These are phyloP conservation scores for Blastobotrys indianensis DNA, from an alignment of 1,139 yeast species.

Conservation along the genomic window DNA sequence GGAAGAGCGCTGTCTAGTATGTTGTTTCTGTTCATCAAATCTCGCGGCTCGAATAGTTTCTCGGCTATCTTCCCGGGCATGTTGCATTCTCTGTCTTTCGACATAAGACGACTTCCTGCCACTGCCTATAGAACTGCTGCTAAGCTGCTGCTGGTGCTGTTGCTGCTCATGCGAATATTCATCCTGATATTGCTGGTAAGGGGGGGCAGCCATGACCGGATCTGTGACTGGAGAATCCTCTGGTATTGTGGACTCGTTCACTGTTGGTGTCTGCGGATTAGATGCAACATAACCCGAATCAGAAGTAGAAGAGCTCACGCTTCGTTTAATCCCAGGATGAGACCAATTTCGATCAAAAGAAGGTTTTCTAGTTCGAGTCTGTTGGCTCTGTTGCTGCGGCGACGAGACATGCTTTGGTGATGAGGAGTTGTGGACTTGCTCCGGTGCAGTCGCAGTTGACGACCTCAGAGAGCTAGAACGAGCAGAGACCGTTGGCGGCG, in stretches of 20 bases:
- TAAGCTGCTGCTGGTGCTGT: not conserved
- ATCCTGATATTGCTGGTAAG: no score
- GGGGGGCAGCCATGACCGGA: not conserved
- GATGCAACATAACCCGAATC: conserved; percentile 13
- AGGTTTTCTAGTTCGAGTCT: conserved; percentile 11
- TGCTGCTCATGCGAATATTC: no score
- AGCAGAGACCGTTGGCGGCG: not conserved
- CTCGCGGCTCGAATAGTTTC: conserved; percentile 19
- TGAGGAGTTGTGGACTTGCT: not conserved
- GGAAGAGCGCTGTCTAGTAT: conserved; percentile 2
- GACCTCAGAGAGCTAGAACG: conserved; percentile 7
- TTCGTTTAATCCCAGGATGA: conserved; percentile 17
- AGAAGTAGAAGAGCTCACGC: conserved; percentile 13
- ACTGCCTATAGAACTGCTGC: not conserved
- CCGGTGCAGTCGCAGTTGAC: not conserved
- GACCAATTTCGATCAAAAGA: conserved; percentile 29
- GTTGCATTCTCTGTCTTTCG: conserved; percentile 13
- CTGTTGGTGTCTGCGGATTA: conserved; percentile 5
- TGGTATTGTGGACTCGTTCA: conserved; percentile 8
- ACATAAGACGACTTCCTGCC: conserved; percentile 10
- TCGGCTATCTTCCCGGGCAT: conserved; percentile 18
- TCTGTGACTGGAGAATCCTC: conserved; percentile 1
- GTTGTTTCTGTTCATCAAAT: not conserved
- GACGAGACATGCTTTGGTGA: conserved; percentile 5
- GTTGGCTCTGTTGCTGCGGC: not conserved